Percentiles rank a stretch among this genome's conserved stretches.
Evolutionary conservation across 1,284 basidiomycete species (phyloP).

Genomic region (Rhodotorula sp.): DNA sequence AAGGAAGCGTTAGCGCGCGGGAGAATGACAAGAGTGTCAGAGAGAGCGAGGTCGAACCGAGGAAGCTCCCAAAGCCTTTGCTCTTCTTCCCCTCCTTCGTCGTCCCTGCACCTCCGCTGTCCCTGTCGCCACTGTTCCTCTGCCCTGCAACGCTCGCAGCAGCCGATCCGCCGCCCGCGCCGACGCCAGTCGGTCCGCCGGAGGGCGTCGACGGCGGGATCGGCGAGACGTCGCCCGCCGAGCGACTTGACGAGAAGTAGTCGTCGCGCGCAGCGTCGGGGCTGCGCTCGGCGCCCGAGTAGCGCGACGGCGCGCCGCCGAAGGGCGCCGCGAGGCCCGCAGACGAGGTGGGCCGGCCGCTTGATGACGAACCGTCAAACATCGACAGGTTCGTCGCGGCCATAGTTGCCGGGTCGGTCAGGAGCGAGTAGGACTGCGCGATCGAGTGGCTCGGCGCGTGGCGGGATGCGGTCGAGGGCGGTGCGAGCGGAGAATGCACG

Average conservation of each 20-base stretch:
- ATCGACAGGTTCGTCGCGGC: constrained; percentile 32
- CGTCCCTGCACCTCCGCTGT: background rate
- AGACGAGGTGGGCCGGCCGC: background rate
- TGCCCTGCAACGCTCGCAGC: constrained; percentile 9
- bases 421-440: constrained; percentile 21
- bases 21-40: too few species aligned
- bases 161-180: background rate
- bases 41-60: constrained; percentile 23
- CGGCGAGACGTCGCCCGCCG: background rate
- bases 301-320: background rate
- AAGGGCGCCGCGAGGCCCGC: background rate
- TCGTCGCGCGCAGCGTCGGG: background rate
- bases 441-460: constrained; percentile 5
- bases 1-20: background rate
- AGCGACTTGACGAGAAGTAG: background rate
- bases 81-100: constrained; percentile 32
- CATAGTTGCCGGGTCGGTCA: constrained; percentile 36
- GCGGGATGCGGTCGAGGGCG: background rate
- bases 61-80: constrained; percentile 36
- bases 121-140: constrained; percentile 6
- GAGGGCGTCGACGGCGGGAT: background rate
- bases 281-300: background rate
- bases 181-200: background rate
- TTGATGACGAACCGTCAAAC: background rate
- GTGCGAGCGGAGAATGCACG: background rate